Evolutionary conservation across 805 yeast genomes (phyloP).

Genomic region (Saccharomycopsis babjevae): DNA sequence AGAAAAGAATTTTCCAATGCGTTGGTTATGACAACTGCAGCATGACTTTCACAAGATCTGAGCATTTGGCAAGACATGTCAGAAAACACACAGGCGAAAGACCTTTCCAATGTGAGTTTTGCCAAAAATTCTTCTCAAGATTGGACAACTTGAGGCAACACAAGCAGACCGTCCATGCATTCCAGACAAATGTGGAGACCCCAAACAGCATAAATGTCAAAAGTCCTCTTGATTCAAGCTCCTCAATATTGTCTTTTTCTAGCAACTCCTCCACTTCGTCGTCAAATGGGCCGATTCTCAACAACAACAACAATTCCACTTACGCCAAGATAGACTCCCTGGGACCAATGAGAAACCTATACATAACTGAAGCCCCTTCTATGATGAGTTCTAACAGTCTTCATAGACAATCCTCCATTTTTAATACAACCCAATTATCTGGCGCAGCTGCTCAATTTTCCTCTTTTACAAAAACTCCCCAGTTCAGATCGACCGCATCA

Average conservation of each 20-base stretch:
- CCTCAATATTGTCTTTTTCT: neutral
- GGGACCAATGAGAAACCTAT: neutral
- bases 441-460: constrained; percentile 9
- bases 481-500: constrained; percentile 3
- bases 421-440: constrained; percentile 1
- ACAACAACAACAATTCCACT: constrained; percentile 3
- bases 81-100: constrained; percentile 92
- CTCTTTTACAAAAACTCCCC: constrained; percentile 15
- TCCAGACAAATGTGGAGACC: constrained; percentile 8
- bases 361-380: neutral
- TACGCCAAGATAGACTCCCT: neutral
- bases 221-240: neutral
- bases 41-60: constrained; percentile 86
- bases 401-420: neutral
- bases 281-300: neutral
- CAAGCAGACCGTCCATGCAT: constrained; percentile 71
- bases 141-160: constrained; percentile 87
- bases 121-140: constrained; percentile 69
- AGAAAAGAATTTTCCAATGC: constrained; percentile 71
- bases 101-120: constrained; percentile 81
- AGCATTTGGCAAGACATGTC: constrained; percentile 86
- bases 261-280: neutral
- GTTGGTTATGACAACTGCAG: constrained; percentile 76
- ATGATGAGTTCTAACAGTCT: neutral
- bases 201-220: neutral